Conservation (phyloP, 164 flowering plant species). For the Vitis cinerea region DNA sequence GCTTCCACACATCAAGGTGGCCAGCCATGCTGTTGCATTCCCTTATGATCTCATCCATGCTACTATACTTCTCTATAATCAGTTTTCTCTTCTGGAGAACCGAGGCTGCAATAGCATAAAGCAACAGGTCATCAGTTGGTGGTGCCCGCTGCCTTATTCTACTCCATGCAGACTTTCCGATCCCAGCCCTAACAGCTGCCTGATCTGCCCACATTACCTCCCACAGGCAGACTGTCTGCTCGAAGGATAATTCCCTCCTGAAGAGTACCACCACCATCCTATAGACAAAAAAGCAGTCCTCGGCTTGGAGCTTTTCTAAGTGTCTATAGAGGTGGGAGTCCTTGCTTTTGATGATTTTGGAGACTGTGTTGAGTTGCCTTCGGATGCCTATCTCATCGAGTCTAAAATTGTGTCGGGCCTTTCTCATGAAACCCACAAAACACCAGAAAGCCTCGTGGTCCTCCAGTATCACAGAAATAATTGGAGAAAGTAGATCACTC, state of each 20-base stretch:
- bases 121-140: constrained; percentile 85
- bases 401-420: constrained; percentile 90
- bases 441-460: constrained; percentile 98
- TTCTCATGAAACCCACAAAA: constrained; percentile 91
- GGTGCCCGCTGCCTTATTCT: constrained; percentile 83
- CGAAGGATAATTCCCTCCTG: constrained; percentile 80
- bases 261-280: constrained; percentile 98
- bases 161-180: constrained; percentile 86
- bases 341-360: constrained; percentile 82
- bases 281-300: constrained; percentile 93
- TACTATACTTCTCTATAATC: constrained; percentile 79
- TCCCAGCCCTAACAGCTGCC: constrained; percentile 85
- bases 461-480: constrained; percentile 69
- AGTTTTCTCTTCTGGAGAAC: constrained; percentile 85
- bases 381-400: constrained; percentile 90
- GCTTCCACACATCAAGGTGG: constrained; percentile 93
- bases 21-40: constrained; percentile 96
- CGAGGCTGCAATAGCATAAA: constrained; percentile 92
- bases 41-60: constrained; percentile 92
- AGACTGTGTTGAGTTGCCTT: constrained; percentile 75
- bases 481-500: constrained; percentile 97
- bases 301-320: constrained; percentile 83
- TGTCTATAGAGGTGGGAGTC: constrained; percentile 90
- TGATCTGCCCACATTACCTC: constrained; percentile 99
- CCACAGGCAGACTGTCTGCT: constrained; percentile 92